Percentiles rank a stretch among this genome's conserved stretches.
Evolutionary conservation across 1,284 basidiomycete genomes (phyloP).

Genomic region (Pascua sp.): DNA sequence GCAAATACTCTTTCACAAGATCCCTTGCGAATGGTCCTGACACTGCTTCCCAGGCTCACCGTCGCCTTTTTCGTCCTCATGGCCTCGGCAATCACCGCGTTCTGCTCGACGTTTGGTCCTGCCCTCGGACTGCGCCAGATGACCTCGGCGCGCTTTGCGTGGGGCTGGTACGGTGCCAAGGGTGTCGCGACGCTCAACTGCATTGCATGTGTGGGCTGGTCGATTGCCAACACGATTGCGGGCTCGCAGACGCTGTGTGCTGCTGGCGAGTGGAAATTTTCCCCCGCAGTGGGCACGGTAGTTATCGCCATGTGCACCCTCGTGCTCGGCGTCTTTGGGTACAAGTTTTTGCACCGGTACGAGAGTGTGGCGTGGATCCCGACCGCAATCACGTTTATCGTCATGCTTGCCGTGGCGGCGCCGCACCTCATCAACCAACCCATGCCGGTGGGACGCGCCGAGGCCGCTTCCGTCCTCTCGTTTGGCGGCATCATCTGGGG

Average conservation of each 20-base stretch:
- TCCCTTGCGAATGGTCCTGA: not conserved
- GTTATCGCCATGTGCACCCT: conserved; percentile 49
- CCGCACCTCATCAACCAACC: conserved; percentile 33
- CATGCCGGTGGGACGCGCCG: conserved; percentile 34
- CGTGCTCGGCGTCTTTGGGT: conserved; percentile 51
- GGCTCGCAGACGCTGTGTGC: conserved; percentile 38
- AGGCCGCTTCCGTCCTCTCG: conserved; percentile 41
- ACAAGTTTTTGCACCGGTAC: conserved; percentile 50
- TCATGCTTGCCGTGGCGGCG: conserved; percentile 37
- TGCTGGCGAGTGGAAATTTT: conserved; percentile 40
- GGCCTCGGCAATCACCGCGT: conserved; percentile 29
- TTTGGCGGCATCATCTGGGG: conserved; percentile 42
- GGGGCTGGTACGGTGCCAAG: conserved; percentile 45
- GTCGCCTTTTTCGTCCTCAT: conserved; percentile 35
- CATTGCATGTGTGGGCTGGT: conserved; percentile 44
- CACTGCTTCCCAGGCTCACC: conserved; percentile 20
- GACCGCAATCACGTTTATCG: conserved; percentile 49
- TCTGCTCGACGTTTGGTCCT: conserved; percentile 39
- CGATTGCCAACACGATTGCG: conserved; percentile 48
- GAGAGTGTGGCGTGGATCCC: conserved; percentile 51
- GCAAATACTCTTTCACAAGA: not conserved
- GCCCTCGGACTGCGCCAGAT: conserved; percentile 47
- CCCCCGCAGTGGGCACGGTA: conserved; percentile 39
- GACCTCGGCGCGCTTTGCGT: conserved; percentile 48
- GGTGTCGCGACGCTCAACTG: conserved; percentile 36